Evolutionary conservation across 2,329 filamentous ascomycete species (phyloP), one percentile per base, ranked within the genome.

Genomic region (Sporothrix curviconia): DNA sequence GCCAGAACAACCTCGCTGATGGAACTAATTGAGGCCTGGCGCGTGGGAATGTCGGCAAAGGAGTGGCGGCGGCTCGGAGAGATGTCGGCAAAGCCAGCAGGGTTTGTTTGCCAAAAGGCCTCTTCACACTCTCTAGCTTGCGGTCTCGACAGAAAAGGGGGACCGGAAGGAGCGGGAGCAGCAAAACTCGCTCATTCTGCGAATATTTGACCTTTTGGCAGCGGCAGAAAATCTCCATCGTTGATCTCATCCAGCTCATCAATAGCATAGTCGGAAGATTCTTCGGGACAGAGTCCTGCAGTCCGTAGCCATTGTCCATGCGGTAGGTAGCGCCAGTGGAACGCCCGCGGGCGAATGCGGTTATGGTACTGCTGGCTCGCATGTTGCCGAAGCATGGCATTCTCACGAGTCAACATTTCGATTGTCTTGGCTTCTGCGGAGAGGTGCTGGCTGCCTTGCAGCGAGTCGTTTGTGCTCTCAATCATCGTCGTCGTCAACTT

Each of bases 31-130:
- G 83, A 86, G 2, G 77, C 80, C 63, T 86, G 83, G 14, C 84
- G 78, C 25, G 82, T 84, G 8, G 63, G 83, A 65, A 86, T 78
- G 64, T 85, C 85, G 53, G 84, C 89, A 67, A 94, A 90, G 1
- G 89, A 92, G 70, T 92, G 89, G 28, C 89, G 83, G 59, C 89
- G 81, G 65, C 87, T 90, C 65, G 91, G 87, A 12, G 85, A 82
- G 30, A 83, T 76, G 60, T 89, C 85, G 4, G 81, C 79, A 67
- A 89, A 87, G 1, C 82, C 49, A n/a, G 47, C 84, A n/a, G 85
- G 77, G 6, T 84, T 84, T 64, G 81, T 87, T 63, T 88, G 85
- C 87, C 87, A 91, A 60, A 83, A 81, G 4, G 79, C 83, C 65
- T 83, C 86, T 85, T 86, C 8, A 86, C 75, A 63, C 80, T 84